phyloP scores from a whole-genome alignment of 2,329 filamentous ascomycete genomes.

The Colletotrichum eremochloae region DNA sequence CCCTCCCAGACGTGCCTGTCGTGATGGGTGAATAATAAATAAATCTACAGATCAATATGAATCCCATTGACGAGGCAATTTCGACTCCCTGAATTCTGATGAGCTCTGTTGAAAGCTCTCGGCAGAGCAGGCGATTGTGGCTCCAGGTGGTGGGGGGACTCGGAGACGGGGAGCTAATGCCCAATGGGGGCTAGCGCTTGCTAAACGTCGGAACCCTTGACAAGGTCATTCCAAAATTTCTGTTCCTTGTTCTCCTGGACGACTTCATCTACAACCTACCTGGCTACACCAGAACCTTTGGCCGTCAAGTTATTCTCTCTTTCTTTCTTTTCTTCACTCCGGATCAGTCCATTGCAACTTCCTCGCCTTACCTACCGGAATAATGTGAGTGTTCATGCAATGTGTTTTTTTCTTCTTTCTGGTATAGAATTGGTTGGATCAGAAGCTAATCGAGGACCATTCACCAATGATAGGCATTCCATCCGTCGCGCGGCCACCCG shows the following conservation, averaged over 20 bases:
- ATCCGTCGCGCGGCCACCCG: constrained; percentile 40
- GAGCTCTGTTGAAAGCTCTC: too few relatives aligned
- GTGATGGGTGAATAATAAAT: background rate
- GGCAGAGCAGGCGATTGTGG: background rate
- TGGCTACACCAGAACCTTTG: constrained; percentile 14
- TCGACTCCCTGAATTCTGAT: background rate
- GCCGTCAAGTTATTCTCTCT: background rate
- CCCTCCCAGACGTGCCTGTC: background rate
- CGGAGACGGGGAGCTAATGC: constrained; percentile 2
- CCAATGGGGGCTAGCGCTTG: constrained; percentile 14
- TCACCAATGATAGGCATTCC: constrained; percentile 28
- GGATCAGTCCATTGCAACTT: background rate
- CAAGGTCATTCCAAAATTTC: constrained; percentile 32
- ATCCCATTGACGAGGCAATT: background rate
- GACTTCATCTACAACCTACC: background rate
- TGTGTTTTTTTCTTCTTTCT: too few relatives aligned
- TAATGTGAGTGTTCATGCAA: constrained; percentile 17
- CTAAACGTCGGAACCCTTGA: constrained; percentile 13
- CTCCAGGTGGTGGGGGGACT: background rate
- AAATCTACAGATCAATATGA: background rate
- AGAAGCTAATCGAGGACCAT: constrained; percentile 16
- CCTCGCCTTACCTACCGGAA: background rate
- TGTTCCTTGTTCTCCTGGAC: background rate
- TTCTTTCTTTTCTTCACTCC: background rate
- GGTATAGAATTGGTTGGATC: background rate